Base-by-base conservation (phyloP, 2,329 filamentous ascomycete species). In the Fusarium mexicanum region DNA sequence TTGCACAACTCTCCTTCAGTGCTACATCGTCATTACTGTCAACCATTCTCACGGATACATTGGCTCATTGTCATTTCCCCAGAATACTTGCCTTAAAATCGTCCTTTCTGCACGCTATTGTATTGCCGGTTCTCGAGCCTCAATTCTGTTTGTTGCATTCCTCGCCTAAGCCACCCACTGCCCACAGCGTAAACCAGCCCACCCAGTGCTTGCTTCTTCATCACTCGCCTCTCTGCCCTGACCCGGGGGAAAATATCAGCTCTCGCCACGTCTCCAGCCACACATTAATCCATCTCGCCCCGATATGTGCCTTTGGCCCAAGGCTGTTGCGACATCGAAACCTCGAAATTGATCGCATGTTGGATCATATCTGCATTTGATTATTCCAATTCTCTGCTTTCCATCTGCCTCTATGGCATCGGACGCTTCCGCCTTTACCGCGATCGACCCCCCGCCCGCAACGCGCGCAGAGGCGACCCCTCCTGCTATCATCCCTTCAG, bases 341-440 rank as follows among this genome's bases (percentile, higher is more conserved):
- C 69, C 63, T 75, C 70, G 63, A 77, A 67, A 73, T 69, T 75
- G 71, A 77, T 75, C 76, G 69, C 64, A 78, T 69, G 70, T 46
- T 74, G 65, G 62, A 71, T 66, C 61, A 57, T 37, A 33, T 60
- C 69, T 62, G 64, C 38, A 41, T 72, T 61, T 66, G 48, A 65
- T 35, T 55, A 55, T 50, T 50, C 61, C 74, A 79, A 78, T 76
- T 70, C 53, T 61, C 67, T 63, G 55, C 50, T 35, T 54, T 64
- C 55, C 51, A 77, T 67, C 69, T 76, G 77, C 77, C 76, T 78
- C 77, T 84, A 90, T 90, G 88, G 86, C 87, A 81, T 87, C 87
- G 75, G 86, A 87, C 79, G 85, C 86, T 78, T 86, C 84, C 79
- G 83, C 85, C 77, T 84, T 88, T 81, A 85, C 87, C 81, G 86